Conservation (phyloP, 352 stramenopile species). For the Phytophthora cryptogea region DNA sequence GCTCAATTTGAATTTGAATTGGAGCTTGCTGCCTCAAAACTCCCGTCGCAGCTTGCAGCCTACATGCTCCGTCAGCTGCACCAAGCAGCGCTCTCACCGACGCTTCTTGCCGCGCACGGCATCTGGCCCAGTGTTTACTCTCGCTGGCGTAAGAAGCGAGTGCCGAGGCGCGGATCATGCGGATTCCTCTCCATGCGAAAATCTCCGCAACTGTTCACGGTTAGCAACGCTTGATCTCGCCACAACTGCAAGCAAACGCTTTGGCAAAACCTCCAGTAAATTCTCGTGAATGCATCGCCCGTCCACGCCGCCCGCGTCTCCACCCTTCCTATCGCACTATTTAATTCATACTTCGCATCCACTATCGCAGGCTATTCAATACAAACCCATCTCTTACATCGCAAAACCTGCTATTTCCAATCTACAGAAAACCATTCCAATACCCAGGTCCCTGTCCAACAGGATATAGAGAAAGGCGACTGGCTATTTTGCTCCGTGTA, state of each 20-base stretch:
- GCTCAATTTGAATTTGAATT: no score
- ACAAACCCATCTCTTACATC: background rate
- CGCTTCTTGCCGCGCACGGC: background rate
- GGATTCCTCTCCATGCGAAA: constrained; percentile 7
- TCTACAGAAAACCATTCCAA: background rate
- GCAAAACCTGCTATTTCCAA: background rate
- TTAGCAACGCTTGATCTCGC: constrained; percentile 15
- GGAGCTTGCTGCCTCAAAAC: no score
- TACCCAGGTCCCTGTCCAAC: background rate
- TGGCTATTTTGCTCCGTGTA: constrained; percentile 26
- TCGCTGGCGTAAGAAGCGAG: no score
- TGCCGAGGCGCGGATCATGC: background rate
- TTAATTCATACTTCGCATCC: background rate
- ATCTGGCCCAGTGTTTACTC: background rate
- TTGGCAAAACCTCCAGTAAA: constrained; percentile 27
- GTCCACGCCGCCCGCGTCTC: background rate
- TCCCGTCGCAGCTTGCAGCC: no score
- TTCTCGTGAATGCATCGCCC: constrained; percentile 19
- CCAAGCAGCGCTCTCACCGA: no score
- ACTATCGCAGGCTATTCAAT: background rate
- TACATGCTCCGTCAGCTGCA: no score
- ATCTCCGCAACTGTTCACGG: constrained; percentile 14
- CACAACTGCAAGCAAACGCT: background rate
- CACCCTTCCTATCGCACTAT: background rate
- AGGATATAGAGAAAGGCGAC: constrained; percentile 2